Percentiles rank a stretch among this genome's conserved stretches.
phyloP scores from a whole-genome alignment of 306 rosid genomes.

The Trifolium dubium region DNA sequence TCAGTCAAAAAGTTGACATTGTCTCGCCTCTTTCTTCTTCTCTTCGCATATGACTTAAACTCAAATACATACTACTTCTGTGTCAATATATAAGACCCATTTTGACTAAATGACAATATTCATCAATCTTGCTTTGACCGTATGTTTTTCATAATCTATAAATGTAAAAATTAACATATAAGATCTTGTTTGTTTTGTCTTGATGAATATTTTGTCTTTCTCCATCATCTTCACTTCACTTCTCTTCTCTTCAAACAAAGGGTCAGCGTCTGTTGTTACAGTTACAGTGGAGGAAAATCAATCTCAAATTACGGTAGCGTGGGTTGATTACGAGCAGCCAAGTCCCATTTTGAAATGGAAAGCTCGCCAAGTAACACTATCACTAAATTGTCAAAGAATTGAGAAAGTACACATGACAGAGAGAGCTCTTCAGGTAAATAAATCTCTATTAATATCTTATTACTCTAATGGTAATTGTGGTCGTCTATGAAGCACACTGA shows the following conservation, averaged over 20 bases:
- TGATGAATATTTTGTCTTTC: neutral
- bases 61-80: no score
- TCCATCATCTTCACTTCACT: constrained; percentile 57
- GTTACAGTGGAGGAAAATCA: neutral
- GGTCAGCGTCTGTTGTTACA: neutral
- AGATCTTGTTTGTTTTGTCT: no score
- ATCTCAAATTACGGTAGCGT: constrained; percentile 65
- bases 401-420: constrained; percentile 63
- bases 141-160: no score
- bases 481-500: no score
- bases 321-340: constrained; percentile 59
- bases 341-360: constrained; percentile 72
- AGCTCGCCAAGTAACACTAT: constrained; percentile 33
- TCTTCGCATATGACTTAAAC: no score
- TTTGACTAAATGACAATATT: no score
- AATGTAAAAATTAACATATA: no score
- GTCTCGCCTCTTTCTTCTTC: no score
- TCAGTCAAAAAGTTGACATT: no score
- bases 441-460: neutral
- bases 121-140: no score
- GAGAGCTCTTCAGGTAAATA: constrained; percentile 83
- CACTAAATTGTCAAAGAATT: constrained; percentile 65
- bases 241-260: constrained; percentile 33
- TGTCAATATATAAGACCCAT: no score
- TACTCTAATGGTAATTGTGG: no score